A percentile compares a stretch with the other conserved stretches of the same genome.
Conservation (phyloP, 805 yeast genomes). For the Sugiyamaella smithiae region DNA sequence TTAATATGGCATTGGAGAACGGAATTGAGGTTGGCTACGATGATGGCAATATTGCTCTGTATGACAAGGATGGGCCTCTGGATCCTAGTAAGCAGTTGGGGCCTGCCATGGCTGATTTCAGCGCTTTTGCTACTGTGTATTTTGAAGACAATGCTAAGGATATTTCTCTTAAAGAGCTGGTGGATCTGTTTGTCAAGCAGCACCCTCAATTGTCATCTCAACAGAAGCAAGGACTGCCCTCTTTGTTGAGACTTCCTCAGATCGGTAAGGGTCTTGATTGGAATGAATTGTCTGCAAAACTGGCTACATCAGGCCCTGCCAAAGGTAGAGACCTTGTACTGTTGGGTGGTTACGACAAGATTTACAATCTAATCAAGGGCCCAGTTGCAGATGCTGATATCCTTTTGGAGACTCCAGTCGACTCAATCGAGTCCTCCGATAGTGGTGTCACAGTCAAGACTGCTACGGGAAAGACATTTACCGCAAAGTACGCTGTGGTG, state of each 20-base stretch:
- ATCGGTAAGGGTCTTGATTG: slow-evolving; percentile 79
- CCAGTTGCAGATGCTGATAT: slow-evolving; percentile 37
- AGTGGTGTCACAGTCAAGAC: slow-evolving; percentile 28
- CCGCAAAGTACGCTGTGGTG: slow-evolving; percentile 59
- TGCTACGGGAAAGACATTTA: slow-evolving; percentile 23
- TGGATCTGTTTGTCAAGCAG: slow-evolving; percentile 43
- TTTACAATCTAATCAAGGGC: slow-evolving; percentile 43
- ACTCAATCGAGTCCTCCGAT: slow-evolving; percentile 35
- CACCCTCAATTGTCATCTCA: slow-evolving; percentile 35
- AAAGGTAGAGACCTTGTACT: slow-evolving; percentile 79
- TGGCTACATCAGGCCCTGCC: slow-evolving; percentile 57
- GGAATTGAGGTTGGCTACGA: slow-evolving; percentile 42
- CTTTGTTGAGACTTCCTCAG: slow-evolving; percentile 57
- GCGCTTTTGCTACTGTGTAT: slow-evolving; percentile 55
- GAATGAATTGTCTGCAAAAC: slow-evolving; percentile 64
- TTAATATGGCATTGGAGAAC: slow-evolving; percentile 45
- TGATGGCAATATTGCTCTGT: slow-evolving; percentile 53
- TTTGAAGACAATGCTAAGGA: slow-evolving; percentile 56
- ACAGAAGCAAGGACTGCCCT: slow-evolving; percentile 48
- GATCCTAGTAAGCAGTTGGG: slow-evolving; percentile 17
- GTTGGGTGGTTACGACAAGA: slow-evolving; percentile 53
- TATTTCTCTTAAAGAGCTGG: slow-evolving; percentile 49
- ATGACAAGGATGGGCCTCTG: slow-evolving; percentile 37
- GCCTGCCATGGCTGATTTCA: slow-evolving; percentile 54
- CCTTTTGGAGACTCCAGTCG: slow-evolving; percentile 43